These are phyloP conservation scores for Alternaria sp. DNA, from an alignment of 2,329 filamentous ascomycete species.

Conservation along the genomic window DNA sequence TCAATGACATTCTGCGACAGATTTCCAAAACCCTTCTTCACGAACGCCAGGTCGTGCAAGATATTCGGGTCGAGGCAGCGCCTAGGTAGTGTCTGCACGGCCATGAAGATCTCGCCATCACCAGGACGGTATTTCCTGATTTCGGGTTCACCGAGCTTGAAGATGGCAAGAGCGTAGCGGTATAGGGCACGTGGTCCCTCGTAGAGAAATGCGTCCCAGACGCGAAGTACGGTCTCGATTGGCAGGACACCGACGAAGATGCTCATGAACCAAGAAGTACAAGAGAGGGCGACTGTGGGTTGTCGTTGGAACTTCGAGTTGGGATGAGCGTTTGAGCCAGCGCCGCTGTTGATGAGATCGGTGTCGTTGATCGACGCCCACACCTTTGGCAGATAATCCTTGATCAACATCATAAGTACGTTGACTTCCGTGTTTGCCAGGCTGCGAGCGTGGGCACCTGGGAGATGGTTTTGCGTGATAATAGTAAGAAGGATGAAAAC, in stretches of 20 bases:
- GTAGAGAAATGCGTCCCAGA: constrained; percentile 97
- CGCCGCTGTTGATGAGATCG: constrained; percentile 56
- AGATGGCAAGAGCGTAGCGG: constrained; percentile 87
- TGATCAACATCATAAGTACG: constrained; percentile 87
- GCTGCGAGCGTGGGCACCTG: constrained; percentile 88
- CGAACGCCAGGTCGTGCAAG: constrained; percentile 84
- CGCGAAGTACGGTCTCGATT: constrained; percentile 87
- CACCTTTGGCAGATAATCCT: constrained; percentile 80
- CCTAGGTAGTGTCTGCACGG: constrained; percentile 87
- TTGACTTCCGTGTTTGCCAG: constrained; percentile 93
- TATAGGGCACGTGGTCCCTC: constrained; percentile 95
- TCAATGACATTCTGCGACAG: constrained; percentile 85
- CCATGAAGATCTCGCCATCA: constrained; percentile 94
- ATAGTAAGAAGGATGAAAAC: constrained; percentile 93
- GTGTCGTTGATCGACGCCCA: constrained; percentile 90
- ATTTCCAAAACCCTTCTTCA: constrained; percentile 79
- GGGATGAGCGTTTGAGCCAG: constrained; percentile 44
- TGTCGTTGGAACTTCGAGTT: constrained; percentile 61
- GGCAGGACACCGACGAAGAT: constrained; percentile 93
- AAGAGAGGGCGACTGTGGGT: constrained; percentile 89
- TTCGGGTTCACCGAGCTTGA: constrained; percentile 84
- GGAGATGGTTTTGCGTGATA: constrained; percentile 86
- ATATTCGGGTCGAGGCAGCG: constrained; percentile 81
- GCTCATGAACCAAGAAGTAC: constrained; percentile 98
- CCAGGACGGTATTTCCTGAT: constrained; percentile 77